A percentile compares a stretch with the other conserved stretches of the same genome.
Conservation (phyloP, 352 stramenopile genomes). For the Pythium aristosporum region DNA sequence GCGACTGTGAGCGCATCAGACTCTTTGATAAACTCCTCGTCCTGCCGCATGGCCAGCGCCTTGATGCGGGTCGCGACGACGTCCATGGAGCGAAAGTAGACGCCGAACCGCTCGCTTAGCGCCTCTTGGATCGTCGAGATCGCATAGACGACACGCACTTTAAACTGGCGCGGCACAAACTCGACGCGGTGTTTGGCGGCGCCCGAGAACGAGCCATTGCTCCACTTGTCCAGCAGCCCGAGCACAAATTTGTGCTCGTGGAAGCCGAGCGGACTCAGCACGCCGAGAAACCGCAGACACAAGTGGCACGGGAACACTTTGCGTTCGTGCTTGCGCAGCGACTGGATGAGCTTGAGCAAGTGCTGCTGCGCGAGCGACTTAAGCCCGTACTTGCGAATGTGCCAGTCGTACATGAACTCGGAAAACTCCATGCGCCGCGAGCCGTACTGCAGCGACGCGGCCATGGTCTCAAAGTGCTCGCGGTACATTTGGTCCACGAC, state of each 20-base stretch:
- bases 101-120: constrained; percentile 57
- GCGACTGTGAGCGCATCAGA: constrained; percentile 56
- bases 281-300: constrained; percentile 69
- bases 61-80: constrained; percentile 42
- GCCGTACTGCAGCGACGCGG: constrained; percentile 62
- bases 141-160: constrained; percentile 52
- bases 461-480: constrained; percentile 67
- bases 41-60: constrained; percentile 31
- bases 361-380: constrained; percentile 75
- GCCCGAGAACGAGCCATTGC: constrained; percentile 51
- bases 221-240: constrained; percentile 61
- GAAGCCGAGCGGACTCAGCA: constrained; percentile 61
- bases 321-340: constrained; percentile 68
- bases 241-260: constrained; percentile 80
- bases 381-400: constrained; percentile 79
- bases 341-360: constrained; percentile 76
- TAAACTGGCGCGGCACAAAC: constrained; percentile 54
- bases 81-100: constrained; percentile 60
- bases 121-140: constrained; percentile 54
- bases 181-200: constrained; percentile 55
- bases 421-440: constrained; percentile 75
- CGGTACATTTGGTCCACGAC: constrained; percentile 74
- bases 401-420: constrained; percentile 85
- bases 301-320: constrained; percentile 67
- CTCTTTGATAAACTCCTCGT: constrained; percentile 68